Base-by-base conservation (phyloP, 495 filamentous ascomycete species). In the Pyrenula aspistea region DNA sequence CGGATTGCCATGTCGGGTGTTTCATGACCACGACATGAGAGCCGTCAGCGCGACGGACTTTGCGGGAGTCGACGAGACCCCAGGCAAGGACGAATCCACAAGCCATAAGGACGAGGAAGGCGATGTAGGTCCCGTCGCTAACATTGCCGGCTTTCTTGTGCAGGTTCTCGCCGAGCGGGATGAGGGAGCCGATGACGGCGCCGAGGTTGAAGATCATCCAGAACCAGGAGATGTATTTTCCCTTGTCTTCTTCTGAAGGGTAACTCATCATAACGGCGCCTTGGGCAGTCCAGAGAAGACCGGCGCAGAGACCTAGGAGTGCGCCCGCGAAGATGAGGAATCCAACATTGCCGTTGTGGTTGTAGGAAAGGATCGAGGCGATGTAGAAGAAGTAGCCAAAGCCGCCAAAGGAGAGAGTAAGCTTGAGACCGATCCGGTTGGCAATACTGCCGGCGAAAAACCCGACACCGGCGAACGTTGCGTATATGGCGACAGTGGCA, bases 191-290 rank as follows among this genome's bases (percentile, higher is more conserved):
- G 73, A 96, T 89, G 56, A 95, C 91, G 63, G 83, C 91, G 59
- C 92, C 91, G 25, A 90, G 67, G 68, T 97, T 97, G 77, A 96
- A 97, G 62, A 96, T 95, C 55, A 88, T 81, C 91, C 91, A 96
- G 70, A 96, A 96, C 68, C 83, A 80, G 48, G 87, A 86, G 64
- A 95, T 95, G 65, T 87, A 96, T 49, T 86, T 81, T 48, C 91
- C 91, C 73, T 96, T 96, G 52, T 82, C 75, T 19, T 78, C 70
- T 65, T 96, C 91, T 49, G 78, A 73, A 0, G 91, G 91, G 68
- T 96, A 96, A 56, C 86, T 83, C 85, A 95, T 91, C 91, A 96
- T 95, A 65, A 96, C 87, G 22, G 89, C 87, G 57, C 91, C 91
- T 71, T 96, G 91, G 0, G 89, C 91, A 57, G 84, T 88, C 91